phyloP scores from a whole-genome alignment of 2,329 filamentous ascomycete genomes.

The Aaosphaeria arxii region DNA sequence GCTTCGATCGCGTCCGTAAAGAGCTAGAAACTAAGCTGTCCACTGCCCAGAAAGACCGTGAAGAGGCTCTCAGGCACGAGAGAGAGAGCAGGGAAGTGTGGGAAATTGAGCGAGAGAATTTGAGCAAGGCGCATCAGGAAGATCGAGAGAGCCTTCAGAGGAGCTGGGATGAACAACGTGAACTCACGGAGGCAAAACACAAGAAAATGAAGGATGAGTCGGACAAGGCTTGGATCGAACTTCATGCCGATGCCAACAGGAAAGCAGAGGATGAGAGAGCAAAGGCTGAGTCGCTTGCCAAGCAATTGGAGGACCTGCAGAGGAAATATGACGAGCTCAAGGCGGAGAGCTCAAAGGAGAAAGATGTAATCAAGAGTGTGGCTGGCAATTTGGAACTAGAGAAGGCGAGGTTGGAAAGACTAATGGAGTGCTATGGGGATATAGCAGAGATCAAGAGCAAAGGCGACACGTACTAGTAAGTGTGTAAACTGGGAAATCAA shows the following conservation, averaged over 20 bases:
- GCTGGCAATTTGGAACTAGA: slow-evolving; percentile 40
- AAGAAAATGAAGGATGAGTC: slow-evolving; percentile 43
- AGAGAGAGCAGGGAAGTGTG: slow-evolving; percentile 48
- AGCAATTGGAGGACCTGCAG: slow-evolving; percentile 36
- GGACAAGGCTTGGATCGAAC: slow-evolving; percentile 44
- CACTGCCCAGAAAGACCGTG: slow-evolving; percentile 41
- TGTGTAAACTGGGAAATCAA: slow-evolving; percentile 18
- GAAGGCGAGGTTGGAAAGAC: slow-evolving; percentile 41
- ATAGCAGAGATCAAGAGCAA: slow-evolving; percentile 43
- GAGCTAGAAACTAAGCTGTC: slow-evolving; percentile 42
- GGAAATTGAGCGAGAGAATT: slow-evolving; percentile 40
- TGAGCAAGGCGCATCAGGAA: slow-evolving; percentile 42
- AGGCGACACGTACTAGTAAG: slow-evolving; percentile 45
- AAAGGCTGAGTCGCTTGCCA: slow-evolving; percentile 22
- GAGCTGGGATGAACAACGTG: slow-evolving; percentile 52
- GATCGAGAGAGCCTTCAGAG: slow-evolving; percentile 51
- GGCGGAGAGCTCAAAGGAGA: slow-evolving; percentile 34
- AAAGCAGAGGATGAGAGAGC: slow-evolving; percentile 33
- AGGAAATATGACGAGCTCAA: slow-evolving; percentile 29
- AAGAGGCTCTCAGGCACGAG: slow-evolving; percentile 45
- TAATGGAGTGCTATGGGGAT: slow-evolving; percentile 42
- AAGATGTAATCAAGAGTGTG: slow-evolving; percentile 36
- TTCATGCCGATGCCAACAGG: slow-evolving; percentile 32
- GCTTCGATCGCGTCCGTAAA: slow-evolving; percentile 39
- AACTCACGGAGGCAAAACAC: slow-evolving; percentile 37